Evolutionary conservation across 352 stramenopile genomes (phyloP), one percentile per base, ranked within the genome.

Genomic region (Globisporangium cylindrosporum): DNA sequence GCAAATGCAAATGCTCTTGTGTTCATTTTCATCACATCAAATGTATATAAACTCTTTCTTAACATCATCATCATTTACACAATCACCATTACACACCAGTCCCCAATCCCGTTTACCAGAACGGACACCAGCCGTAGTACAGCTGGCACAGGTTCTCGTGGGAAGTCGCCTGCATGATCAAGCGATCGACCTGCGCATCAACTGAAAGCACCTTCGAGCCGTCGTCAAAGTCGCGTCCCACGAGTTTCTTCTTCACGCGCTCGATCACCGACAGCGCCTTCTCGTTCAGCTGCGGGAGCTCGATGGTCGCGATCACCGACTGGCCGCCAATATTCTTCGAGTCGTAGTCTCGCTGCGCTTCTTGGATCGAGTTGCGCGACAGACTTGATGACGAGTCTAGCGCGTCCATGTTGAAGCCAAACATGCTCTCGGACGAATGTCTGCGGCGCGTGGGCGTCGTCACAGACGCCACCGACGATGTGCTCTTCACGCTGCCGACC

Each of bases 201-300:
- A 96, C 87, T 3, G 74, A 91, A 18, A 96, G 80, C 56, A 93
- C 78, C 54, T 90, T 87, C n/a, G 77, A 74, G 62, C 86, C 88
- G 63, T 94, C 79, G 67, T 95, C 87, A 75, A 99, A 99, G 74
- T 99, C 98, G 4, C 96, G 97, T 10, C 98, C 98, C 2, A 91
- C 97, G 32, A 99, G 84, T 73, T 99, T 99, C 75, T 99, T 98
- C 78, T 99, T 98, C n/a, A 99, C 97, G 38, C 98, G 92, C 43
- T 96, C 84, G 59, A 99, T 97, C 58, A 99, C 97, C 65, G 96
- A 97, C 43, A 99, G 75, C 20, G 97, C 97, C 72, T 95, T 94
- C 49, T 93, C 89, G 66, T 94, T 96, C 68, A 96, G 73, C 70
- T 96, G 87, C 62, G 87, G 86, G 55, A 91, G 73, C 57, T 92